Percentiles rank a stretch among this genome's conserved stretches.
These are phyloP conservation scores for Pestalotiopsis sp. DNA, from an alignment of 2,329 filamentous ascomycete genomes.

Conservation along the genomic window DNA sequence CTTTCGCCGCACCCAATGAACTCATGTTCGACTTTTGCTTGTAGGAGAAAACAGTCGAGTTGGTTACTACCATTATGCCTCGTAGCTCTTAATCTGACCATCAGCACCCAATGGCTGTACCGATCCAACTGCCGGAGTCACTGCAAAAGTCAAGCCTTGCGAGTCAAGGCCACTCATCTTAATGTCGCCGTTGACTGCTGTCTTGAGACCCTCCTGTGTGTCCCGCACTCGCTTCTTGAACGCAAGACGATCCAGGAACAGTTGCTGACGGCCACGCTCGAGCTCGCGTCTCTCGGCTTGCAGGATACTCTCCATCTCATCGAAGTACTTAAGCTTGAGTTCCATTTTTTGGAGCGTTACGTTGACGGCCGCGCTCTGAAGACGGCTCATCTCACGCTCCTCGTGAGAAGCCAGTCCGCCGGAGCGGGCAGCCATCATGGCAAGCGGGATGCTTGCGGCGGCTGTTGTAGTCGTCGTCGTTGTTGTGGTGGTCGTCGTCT, in stretches of 20 bases:
- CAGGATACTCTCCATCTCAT: conserved; percentile 90
- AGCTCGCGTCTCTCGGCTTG: conserved; percentile 91
- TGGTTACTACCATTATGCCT: conserved; percentile 41
- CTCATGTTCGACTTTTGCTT: background rate
- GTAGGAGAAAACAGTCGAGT: background rate
- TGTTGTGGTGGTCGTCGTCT: conserved; percentile 54
- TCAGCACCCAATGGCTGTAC: conserved; percentile 59
- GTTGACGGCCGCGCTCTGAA: conserved; percentile 91
- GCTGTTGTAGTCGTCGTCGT: conserved; percentile 48
- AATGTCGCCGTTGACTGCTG: conserved; percentile 49
- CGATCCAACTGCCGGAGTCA: conserved; percentile 41
- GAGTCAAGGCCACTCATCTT: conserved; percentile 54
- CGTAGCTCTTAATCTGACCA: conserved; percentile 60
- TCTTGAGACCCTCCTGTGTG: conserved; percentile 75
- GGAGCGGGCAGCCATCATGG: conserved; percentile 81
- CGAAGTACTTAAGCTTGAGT: conserved; percentile 93
- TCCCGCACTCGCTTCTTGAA: conserved; percentile 88
- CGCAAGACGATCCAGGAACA: conserved; percentile 88
- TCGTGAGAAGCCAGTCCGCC: conserved; percentile 92
- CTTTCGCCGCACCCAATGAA: conserved; percentile 10
- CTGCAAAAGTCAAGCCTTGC: conserved; percentile 57
- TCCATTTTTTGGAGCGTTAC: conserved; percentile 94
- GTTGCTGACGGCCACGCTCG: conserved; percentile 86
- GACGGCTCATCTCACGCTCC: conserved; percentile 92
- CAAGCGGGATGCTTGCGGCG: conserved; percentile 79